These are phyloP conservation scores for Phytophthora capsici DNA, from an alignment of 352 stramenopile genomes.

Conservation along the genomic window DNA sequence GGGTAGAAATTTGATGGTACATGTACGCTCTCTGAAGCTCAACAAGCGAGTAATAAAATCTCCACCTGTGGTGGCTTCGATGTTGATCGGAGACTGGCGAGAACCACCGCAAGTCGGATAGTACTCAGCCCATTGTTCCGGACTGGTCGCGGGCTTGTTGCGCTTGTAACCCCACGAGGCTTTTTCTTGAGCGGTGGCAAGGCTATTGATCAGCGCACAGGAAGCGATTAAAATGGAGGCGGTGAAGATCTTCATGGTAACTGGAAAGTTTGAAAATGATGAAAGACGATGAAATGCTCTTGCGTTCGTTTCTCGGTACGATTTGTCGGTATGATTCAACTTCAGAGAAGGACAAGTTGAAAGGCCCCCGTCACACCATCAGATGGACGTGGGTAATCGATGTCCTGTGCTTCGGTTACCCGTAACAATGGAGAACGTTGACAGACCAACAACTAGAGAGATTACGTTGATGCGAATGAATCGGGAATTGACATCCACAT, in stretches of 20 bases:
- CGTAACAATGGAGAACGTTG: too few species aligned
- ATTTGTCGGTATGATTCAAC: too few species aligned
- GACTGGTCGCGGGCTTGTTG: constrained; percentile 15
- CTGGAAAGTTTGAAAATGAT: too few species aligned
- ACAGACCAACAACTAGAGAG: background rate
- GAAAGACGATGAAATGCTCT: too few species aligned
- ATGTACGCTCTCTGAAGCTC: too few species aligned
- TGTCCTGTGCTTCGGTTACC: too few species aligned
- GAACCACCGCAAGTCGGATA: constrained; percentile 35
- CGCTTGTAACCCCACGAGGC: constrained; percentile 32
- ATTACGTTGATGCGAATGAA: background rate
- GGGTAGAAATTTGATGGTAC: too few species aligned
- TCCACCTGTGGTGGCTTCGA: constrained; percentile 13
- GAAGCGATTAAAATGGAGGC: background rate
- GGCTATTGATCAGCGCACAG: background rate
- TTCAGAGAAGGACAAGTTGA: too few species aligned
- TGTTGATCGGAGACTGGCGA: constrained; percentile 46
- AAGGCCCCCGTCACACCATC: too few species aligned
- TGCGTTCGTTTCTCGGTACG: too few species aligned
- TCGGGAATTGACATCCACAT: background rate
- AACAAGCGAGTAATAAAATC: constrained; percentile 18
- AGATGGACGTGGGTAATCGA: background rate
- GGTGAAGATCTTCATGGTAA: constrained; percentile 1
- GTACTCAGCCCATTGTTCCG: constrained; percentile 30
- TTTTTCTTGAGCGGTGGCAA: constrained; percentile 11